A percentile compares a stretch with the other conserved stretches of the same genome.
phyloP scores from a whole-genome alignment of 306 rosid genomes.

The Myrica gale region DNA sequence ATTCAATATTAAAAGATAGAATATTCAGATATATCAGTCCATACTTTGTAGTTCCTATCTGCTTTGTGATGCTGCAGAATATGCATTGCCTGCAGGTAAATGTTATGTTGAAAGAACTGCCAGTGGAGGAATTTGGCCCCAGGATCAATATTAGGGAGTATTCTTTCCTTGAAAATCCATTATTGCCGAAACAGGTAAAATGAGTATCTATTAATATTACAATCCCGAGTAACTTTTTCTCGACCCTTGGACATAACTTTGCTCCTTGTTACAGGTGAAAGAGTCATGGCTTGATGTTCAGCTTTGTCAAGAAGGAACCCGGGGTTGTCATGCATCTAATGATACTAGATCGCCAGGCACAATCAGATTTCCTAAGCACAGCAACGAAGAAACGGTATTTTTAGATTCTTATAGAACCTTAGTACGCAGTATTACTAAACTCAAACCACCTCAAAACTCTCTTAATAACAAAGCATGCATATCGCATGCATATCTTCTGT shows the following conservation, averaged over 20 bases:
- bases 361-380: conserved; percentile 79
- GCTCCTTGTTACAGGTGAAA: conserved; percentile 60
- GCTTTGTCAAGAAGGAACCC: conserved; percentile 69
- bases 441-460: conserved; percentile 19
- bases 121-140: conserved; percentile 87
- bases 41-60: neutral
- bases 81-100: conserved; percentile 54
- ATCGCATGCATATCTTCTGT: neutral
- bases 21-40: neutral
- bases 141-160: conserved; percentile 71
- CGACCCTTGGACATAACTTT: conserved; percentile 17
- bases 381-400: conserved; percentile 84
- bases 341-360: conserved; percentile 47
- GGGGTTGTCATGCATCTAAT: conserved; percentile 53
- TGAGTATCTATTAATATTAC: conserved; percentile 12
- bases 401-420: conserved; percentile 15
- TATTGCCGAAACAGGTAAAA: conserved; percentile 64
- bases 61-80: conserved; percentile 28
- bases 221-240: conserved; percentile 1
- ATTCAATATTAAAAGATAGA: neutral
- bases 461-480: too few species aligned
- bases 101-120: conserved; percentile 66
- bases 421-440: neutral
- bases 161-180: conserved; percentile 85
- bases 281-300: conserved; percentile 88